Percentiles rank a stretch among this genome's conserved stretches.
Evolutionary conservation across 768 basidiomycete genomes (phyloP).

Genomic region (Russula vinacea): DNA sequence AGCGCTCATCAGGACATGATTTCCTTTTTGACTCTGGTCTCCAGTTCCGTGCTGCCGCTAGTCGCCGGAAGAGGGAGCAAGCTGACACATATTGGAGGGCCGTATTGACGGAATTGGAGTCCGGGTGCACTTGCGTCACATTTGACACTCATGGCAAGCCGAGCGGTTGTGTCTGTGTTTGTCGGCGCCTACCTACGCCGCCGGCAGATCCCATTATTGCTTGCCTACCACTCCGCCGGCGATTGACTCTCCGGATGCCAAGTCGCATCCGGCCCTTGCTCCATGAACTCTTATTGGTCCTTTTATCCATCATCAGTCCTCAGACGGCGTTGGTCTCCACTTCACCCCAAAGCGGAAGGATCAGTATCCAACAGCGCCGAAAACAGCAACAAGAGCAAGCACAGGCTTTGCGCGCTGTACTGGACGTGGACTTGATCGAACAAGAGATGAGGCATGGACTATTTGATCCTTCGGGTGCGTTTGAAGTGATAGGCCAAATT

Average conservation of each 20-base stretch:
- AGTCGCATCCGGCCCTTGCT: conserved; percentile 70
- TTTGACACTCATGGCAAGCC: conserved; percentile 58
- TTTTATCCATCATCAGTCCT: conserved; percentile 72
- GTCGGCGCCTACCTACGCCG: conserved; percentile 36
- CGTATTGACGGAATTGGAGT: conserved; percentile 70
- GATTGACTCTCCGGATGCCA: conserved; percentile 63
- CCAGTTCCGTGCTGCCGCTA: conserved; percentile 76
- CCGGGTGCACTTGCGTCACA: conserved; percentile 81
- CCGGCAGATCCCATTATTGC: conserved; percentile 44
- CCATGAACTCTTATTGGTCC: conserved; percentile 57
- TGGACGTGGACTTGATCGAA: conserved; percentile 79
- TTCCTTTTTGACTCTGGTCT: conserved; percentile 83
- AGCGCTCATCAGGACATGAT: conserved; percentile 63
- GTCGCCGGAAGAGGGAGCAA: conserved; percentile 65
- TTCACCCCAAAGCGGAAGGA: conserved; percentile 27
- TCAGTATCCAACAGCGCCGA: conserved; percentile 27
- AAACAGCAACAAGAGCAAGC: conserved; percentile 29
- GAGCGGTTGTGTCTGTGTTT: conserved; percentile 48
- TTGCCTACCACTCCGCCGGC: conserved; percentile 37
- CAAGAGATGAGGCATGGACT: conserved; percentile 74
- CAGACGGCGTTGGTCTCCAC: conserved; percentile 48
- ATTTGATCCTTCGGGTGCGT: conserved; percentile 77
- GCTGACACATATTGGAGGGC: conserved; percentile 86
- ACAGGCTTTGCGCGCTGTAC: conserved; percentile 33
- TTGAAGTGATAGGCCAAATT: conserved; percentile 72